A percentile compares a stretch with the other conserved stretches of the same genome.
These are phyloP conservation scores for Hypoxylon sp. DNA, from an alignment of 2,329 filamentous ascomycete species.

Conservation along the genomic window DNA sequence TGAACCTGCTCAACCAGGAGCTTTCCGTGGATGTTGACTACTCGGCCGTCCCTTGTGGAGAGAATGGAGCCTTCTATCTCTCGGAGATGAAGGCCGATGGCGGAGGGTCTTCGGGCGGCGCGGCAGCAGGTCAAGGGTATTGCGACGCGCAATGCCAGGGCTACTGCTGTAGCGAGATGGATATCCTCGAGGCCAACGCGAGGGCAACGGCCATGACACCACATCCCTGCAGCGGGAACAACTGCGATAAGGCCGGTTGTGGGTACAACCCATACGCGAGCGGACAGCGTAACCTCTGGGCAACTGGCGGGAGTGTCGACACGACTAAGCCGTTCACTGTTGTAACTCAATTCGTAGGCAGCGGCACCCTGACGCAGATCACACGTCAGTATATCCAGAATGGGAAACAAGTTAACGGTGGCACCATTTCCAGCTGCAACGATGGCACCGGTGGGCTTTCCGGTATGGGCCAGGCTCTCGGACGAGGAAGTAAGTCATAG, in stretches of 20 bases:
- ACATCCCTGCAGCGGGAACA: slow-evolving; percentile 32
- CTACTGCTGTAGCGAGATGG: slow-evolving; percentile 39
- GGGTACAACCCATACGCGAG: slow-evolving; percentile 40
- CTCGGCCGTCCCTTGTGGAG: slow-evolving; percentile 37
- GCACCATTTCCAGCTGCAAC: slow-evolving; percentile 28
- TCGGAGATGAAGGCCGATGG: slow-evolving; percentile 39
- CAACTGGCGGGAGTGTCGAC: slow-evolving; percentile 36
- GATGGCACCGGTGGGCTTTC: slow-evolving; percentile 23
- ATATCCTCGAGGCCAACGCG: slow-evolving; percentile 39
- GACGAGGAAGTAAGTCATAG: slow-evolving; percentile 37
- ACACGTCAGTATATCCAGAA: slow-evolving; percentile 33
- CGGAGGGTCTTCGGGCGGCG: slow-evolving; percentile 30
- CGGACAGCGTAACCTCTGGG: slow-evolving; percentile 38
- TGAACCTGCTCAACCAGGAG: slow-evolving; percentile 38
- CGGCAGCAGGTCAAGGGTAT: slow-evolving; percentile 35
- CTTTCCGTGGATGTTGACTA: slow-evolving; percentile 40
- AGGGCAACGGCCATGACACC: slow-evolving; percentile 37
- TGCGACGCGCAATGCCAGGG: slow-evolving; percentile 40
- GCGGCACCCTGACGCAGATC: slow-evolving; percentile 29
- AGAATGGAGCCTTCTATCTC: slow-evolving; percentile 38
- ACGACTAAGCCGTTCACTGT: slow-evolving; percentile 37
- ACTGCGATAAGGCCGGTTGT: slow-evolving; percentile 36
- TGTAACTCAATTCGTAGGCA: slow-evolving; percentile 34
- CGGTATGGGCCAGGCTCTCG: slow-evolving; percentile 38
- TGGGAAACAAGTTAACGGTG: slow-evolving; percentile 28